Evolutionary conservation across 2,329 filamentous ascomycete genomes (phyloP), one percentile per base, ranked within the genome.

Genomic region (Didymella sp.): DNA sequence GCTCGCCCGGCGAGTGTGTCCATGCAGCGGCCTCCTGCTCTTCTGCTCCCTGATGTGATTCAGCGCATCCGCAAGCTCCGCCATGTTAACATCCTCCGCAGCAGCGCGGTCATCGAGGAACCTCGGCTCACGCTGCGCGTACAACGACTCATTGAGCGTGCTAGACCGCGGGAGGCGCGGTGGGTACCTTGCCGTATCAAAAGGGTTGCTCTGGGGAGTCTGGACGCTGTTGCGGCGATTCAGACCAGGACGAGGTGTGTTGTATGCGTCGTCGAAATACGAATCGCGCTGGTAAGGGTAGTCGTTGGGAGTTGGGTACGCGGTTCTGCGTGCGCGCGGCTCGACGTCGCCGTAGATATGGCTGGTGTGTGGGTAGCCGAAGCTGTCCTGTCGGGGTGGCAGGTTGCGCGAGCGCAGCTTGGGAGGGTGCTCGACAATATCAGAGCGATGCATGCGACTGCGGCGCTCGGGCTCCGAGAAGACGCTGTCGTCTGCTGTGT

Each of bases 401-500:
- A 28, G 41, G n/a, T 50, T 46, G 40, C 55, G 38, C 1, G 55
- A 53, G 1, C 44, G 31, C 0, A 58, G 19, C 9, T 41, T 50
- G 3, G 55, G 44, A 24, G 51, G 30, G 28, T 35, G 27, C 19
- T 42, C 49, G 27, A 38, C 28, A 33, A 38, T 47, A n/a, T 60
- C 43, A 12, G 30, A 48, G 3, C 28, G 41, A 12, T 44, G 43
- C 19, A 38, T 45, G 13, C 42, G 51, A 25, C 42, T 56, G 28
- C 37, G 57, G 19, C 56, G 56, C 6, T 60, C 24, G 27, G 62
- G 60, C 11, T 41, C 41, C 4, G 62, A 63, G 51, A 69, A 70
- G 44, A 70, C 53, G 27, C 60, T 59, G 38, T 69, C 64, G 11
- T 64, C 63, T 25, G 61, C 58, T 37, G 62, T 66, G 28, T 64